Percentiles rank a stretch among this genome's conserved stretches.
Conservation (phyloP, 176 grass and related monocot species). For the Phoenix dactylifera region DNA sequence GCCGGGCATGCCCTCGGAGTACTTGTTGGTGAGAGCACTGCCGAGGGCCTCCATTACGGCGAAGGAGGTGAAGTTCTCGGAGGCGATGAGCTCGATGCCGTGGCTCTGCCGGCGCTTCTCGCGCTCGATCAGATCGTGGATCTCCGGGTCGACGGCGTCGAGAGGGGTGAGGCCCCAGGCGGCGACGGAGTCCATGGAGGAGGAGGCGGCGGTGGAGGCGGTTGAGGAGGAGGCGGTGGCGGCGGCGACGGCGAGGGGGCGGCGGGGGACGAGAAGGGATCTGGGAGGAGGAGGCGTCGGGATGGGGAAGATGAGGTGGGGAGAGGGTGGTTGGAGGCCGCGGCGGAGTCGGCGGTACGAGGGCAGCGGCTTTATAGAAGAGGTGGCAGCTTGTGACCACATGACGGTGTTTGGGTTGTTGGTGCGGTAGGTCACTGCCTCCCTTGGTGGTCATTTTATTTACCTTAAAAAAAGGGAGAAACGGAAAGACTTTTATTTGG, state of each 20-base stretch:
- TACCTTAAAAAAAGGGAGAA: too few relatives aligned
- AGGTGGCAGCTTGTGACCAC: too few relatives aligned
- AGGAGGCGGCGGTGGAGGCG: neutral
- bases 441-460: too few relatives aligned
- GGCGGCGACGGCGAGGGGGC: neutral
- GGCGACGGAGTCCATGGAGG: neutral
- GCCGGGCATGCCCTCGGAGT: constrained; percentile 15
- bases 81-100: constrained; percentile 23
- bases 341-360: too few relatives aligned
- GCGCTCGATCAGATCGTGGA: constrained; percentile 15
- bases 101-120: constrained; percentile 16
- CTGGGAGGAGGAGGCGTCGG: neutral
- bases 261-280: neutral
- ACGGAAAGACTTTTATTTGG: too few relatives aligned
- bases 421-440: too few relatives aligned
- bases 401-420: too few relatives aligned
- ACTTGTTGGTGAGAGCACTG: constrained; percentile 18
- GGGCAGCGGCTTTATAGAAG: too few relatives aligned
- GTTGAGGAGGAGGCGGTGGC: neutral
- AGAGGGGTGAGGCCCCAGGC: constrained; percentile 13
- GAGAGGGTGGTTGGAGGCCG: neutral
- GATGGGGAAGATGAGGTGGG: too few relatives aligned
- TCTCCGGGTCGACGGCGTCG: constrained; percentile 3
- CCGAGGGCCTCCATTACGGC: constrained; percentile 17
- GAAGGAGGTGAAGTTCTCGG: constrained; percentile 21